A percentile compares a stretch with the other conserved stretches of the same genome.
Evolutionary conservation across 352 stramenopile species (phyloP).

Genomic region (Globisporangium irregulare): DNA sequence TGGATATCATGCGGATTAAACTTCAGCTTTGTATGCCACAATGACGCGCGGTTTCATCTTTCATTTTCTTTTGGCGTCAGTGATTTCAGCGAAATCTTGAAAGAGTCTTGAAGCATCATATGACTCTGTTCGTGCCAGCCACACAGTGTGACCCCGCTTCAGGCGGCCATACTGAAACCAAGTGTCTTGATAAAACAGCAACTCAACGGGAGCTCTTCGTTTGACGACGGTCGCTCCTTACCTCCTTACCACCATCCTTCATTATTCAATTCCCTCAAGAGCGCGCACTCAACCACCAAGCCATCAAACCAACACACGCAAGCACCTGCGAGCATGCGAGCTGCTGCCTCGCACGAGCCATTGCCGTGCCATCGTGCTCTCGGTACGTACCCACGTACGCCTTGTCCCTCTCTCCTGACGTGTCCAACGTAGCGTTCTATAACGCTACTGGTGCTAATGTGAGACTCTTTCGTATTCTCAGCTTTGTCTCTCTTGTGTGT

Average conservation of each 20-base stretch:
- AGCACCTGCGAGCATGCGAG: background rate
- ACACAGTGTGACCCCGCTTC: too few species aligned
- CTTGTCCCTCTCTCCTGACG: background rate
- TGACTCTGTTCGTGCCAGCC: too few species aligned
- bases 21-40: too few species aligned
- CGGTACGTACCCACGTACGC: background rate
- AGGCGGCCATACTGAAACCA: too few species aligned
- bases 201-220: background rate
- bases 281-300: background rate
- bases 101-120: too few species aligned
- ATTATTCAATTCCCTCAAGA: background rate
- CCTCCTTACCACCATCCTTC: background rate
- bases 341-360: background rate
- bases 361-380: background rate
- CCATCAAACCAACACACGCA: background rate
- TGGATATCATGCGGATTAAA: too few species aligned
- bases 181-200: too few species aligned
- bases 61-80: too few species aligned
- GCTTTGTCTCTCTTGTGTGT: background rate
- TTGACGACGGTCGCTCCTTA: background rate
- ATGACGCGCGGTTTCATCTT: too few species aligned
- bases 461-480: background rate
- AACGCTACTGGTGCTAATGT: too few species aligned
- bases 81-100: too few species aligned
- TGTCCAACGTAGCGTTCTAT: background rate